phyloP scores from a whole-genome alignment of 495 filamentous ascomycete species.

The Paragyromitra xinjiangensis region DNA sequence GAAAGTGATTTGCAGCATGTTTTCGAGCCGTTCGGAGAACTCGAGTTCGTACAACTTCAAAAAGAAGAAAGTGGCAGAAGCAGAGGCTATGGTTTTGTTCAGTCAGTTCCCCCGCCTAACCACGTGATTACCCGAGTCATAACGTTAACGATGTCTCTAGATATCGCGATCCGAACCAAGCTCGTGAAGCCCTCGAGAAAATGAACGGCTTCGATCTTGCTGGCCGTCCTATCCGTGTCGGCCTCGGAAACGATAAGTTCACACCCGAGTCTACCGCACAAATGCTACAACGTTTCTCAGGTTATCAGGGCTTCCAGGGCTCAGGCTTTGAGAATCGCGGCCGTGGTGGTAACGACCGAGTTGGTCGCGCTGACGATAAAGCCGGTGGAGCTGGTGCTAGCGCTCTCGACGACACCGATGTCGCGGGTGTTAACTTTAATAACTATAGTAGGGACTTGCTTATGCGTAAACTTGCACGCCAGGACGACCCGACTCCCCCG shows the following conservation, averaged over 20 bases:
- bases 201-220: constrained; percentile 99
- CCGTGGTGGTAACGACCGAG: constrained; percentile 87
- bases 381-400: constrained; percentile 82
- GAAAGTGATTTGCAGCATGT: constrained; percentile 95
- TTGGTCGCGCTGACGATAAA: constrained; percentile 90
- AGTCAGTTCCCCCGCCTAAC: constrained; percentile 70
- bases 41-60: constrained; percentile 96
- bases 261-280: constrained; percentile 95
- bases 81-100: constrained; percentile 97
- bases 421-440: constrained; percentile 98
- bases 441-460: constrained; percentile 97
- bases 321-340: constrained; percentile 86
- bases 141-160: constrained; percentile 65
- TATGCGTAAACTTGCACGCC: constrained; percentile 97
- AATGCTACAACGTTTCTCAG: constrained; percentile 86
- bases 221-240: constrained; percentile 96
- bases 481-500: constrained; percentile 76
- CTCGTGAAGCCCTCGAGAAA: constrained; percentile 92
- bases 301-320: constrained; percentile 83
- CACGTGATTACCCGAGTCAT: not conserved
- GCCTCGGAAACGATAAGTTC: constrained; percentile 99
- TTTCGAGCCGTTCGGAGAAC: constrained; percentile 97
- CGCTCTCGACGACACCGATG: constrained; percentile 96
- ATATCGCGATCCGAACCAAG: constrained; percentile 89
- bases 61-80: constrained; percentile 92